Base-by-base conservation (phyloP, 108 stramenopile genomes). In the Skeletonema menzelii region DNA sequence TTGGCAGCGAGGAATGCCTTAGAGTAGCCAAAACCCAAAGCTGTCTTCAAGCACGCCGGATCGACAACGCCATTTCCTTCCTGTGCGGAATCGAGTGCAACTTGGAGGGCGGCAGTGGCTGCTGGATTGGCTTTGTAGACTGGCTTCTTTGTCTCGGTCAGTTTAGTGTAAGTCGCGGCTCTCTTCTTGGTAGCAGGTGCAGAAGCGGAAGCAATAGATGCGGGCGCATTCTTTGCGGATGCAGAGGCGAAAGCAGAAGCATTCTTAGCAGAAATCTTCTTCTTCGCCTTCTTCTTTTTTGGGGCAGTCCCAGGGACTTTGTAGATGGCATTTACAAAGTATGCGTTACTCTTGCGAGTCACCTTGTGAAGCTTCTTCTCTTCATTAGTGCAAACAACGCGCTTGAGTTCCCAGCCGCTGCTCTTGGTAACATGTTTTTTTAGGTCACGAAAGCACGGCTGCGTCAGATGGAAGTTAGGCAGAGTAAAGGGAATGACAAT, bases 271-370 rank as follows among this genome's bases (percentile, higher is more conserved):
- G 40, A 42, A 42, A 15, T 15, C 40, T 42, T 42, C 40, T 37
- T 37, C 35, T 12, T 37, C 12, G 40, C 3, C 40, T 32, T 35
- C 62, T 63, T 63, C 19, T 13, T 46, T n/a, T n/a, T n/a, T n/a
- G n/a, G n/a, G 8, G 67, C 31, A 22, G 31, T 20, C 13, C 57
- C 68, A 38, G 86, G 62, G 84, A 90, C 62, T 84, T 87, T 75
- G 83, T 86, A 46, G 56, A 85, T 62, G 80, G 82, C 46, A 87
- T 89, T 56, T 3, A 73, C 40, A 58, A 73, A 73, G 63, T 65
- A 73, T 1, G 59, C 65, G 0, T 66, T 31, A 1, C 65, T 46
- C 13, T 67, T 56, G 1, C 55, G 37, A 2, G 17, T 38, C 11
- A 59, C 55, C 19, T 31, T 66, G 55, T 57, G 32, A n/a, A 35